Conservation (phyloP, 1,284 basidiomycete genomes). For the Cystobasidium slooffiae region DNA sequence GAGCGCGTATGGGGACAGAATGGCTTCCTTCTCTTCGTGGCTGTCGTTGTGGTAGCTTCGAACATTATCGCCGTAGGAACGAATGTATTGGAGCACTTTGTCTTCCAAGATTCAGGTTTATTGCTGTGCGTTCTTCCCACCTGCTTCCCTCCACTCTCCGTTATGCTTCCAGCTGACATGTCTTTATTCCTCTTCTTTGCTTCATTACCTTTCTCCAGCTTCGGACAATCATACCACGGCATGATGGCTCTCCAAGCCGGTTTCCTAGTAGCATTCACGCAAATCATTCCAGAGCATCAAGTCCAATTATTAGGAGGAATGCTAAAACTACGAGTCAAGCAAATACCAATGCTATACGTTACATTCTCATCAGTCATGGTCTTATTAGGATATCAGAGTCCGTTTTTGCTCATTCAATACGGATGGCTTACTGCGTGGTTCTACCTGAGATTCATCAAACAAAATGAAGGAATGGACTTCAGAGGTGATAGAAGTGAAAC, state of each 20-base stretch:
- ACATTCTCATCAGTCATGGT: slow-evolving; percentile 87
- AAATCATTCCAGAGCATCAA: slow-evolving; percentile 96
- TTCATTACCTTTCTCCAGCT: slow-evolving; percentile 61
- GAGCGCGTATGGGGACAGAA: slow-evolving; percentile 89
- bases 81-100: slow-evolving; percentile 77
- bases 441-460: slow-evolving; percentile 96
- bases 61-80: slow-evolving; percentile 85
- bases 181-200: neutral
- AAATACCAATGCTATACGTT: slow-evolving; percentile 89
- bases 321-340: slow-evolving; percentile 87
- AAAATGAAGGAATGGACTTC: slow-evolving; percentile 65
- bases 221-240: slow-evolving; percentile 86
- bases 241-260: slow-evolving; percentile 89
- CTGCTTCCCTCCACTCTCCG: neutral
- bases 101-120: slow-evolving; percentile 67
- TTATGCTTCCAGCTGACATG: slow-evolving; percentile 24
- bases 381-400: slow-evolving; percentile 84
- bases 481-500: slow-evolving; percentile 91
- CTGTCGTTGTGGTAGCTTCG: slow-evolving; percentile 74
- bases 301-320: slow-evolving; percentile 81
- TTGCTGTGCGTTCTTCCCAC: slow-evolving; percentile 68
- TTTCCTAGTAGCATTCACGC: slow-evolving; percentile 92
- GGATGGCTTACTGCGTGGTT: slow-evolving; percentile 96
- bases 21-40: slow-evolving; percentile 84
- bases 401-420: slow-evolving; percentile 96